These are phyloP conservation scores for Plasmodium inui DNA, from an alignment of 169 alveolate genomes.

Conservation along the genomic window DNA sequence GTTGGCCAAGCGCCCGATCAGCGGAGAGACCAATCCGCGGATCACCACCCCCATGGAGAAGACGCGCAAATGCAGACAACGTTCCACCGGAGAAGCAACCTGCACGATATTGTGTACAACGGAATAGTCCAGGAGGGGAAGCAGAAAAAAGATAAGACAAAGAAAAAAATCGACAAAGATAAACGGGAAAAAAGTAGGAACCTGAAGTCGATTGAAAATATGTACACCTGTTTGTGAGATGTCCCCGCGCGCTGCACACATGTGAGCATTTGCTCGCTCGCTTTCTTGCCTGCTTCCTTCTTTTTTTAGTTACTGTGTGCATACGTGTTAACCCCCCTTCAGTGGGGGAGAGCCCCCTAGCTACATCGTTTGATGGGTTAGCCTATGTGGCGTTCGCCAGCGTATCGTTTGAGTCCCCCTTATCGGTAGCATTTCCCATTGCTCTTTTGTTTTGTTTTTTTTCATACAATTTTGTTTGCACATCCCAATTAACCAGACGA, in stretches of 20 bases:
- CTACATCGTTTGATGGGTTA: not conserved
- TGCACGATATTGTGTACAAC: slow-evolving; percentile 22
- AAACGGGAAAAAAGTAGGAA: slow-evolving; percentile 1
- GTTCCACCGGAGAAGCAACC: not conserved
- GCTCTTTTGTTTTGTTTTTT: not conserved
- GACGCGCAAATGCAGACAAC: not conserved
- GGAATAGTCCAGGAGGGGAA: slow-evolving; percentile 52
- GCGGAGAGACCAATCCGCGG: not conserved
- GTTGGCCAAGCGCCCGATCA: not conserved
- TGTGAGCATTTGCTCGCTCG: not conserved
- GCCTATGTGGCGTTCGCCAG: not conserved
- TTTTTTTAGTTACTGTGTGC: not conserved
- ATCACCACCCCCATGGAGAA: not conserved
- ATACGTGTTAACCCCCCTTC: not conserved
- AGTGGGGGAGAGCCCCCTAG: not conserved
- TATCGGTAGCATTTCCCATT: not conserved
- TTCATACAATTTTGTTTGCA: not conserved
- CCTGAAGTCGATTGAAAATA: slow-evolving; percentile 33
- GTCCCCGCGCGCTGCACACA: not conserved
- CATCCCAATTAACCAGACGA: not conserved
- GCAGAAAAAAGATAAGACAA: slow-evolving; percentile 1
- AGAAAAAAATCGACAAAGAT: slow-evolving; percentile 7
- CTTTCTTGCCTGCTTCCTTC: not conserved
- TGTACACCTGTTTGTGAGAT: slow-evolving; percentile 63
- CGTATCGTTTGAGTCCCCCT: not conserved